Evolutionary conservation across 805 yeast genomes (phyloP).

Genomic region (Nakazawaea peltata): DNA sequence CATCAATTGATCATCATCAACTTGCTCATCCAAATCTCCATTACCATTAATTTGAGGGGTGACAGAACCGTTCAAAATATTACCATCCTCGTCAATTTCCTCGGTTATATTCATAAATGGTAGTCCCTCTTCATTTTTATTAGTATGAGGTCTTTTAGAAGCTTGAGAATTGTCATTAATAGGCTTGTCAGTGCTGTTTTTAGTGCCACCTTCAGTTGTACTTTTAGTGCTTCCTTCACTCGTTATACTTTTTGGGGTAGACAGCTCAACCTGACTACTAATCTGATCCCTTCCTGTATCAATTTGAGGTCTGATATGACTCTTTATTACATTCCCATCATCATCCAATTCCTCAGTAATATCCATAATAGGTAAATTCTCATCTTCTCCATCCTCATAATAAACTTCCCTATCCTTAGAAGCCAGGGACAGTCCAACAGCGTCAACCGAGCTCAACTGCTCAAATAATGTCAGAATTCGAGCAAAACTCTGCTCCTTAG

Average conservation of each 20-base stretch:
- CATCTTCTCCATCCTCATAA: background rate
- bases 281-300: too few relatives aligned
- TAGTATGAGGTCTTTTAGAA: too few relatives aligned
- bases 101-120: slow-evolving; percentile 75
- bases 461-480: slow-evolving; percentile 21
- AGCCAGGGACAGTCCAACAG: slow-evolving; percentile 44
- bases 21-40: slow-evolving; percentile 9
- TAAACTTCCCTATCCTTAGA: background rate
- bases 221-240: too few relatives aligned
- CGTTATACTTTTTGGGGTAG: too few relatives aligned
- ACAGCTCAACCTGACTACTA: background rate
- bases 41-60: slow-evolving; percentile 25
- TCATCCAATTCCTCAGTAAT: slow-evolving; percentile 82
- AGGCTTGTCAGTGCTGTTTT: too few relatives aligned
- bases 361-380: slow-evolving; percentile 62
- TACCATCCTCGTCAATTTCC: slow-evolving; percentile 73
- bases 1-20: slow-evolving; percentile 22
- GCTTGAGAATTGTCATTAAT: too few relatives aligned
- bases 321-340: slow-evolving; percentile 54
- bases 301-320: background rate
- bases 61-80: slow-evolving; percentile 38
- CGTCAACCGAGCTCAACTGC: slow-evolving; percentile 40
- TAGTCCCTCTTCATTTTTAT: slow-evolving; percentile 35
- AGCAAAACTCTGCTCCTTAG: slow-evolving; percentile 17
- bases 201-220: too few relatives aligned